Conservation (phyloP, 345 rosid species). For the Jatropha curcas region DNA sequence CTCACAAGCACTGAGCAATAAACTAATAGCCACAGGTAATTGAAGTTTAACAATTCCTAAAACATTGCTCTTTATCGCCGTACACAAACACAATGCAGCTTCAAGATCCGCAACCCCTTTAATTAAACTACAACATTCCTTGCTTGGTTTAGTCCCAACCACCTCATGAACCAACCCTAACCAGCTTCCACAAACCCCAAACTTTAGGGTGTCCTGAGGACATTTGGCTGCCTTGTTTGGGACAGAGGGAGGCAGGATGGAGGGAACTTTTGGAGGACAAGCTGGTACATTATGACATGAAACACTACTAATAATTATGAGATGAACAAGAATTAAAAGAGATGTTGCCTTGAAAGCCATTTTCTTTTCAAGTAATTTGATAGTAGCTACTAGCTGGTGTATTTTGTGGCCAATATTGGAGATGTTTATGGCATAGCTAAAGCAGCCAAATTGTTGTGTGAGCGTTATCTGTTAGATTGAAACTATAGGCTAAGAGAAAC, state of each 20-base stretch:
- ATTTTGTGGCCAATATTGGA: too few species aligned
- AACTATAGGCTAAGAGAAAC: too few species aligned
- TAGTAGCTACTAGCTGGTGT: neutral
- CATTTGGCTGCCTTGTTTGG: conserved; percentile 35
- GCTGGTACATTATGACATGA: conserved; percentile 26
- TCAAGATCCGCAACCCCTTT: conserved; percentile 80
- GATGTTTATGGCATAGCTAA: too few species aligned
- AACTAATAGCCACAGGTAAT: conserved; percentile 31
- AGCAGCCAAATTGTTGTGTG: too few species aligned
- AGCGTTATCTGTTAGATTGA: too few species aligned
- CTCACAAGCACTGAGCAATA: conserved; percentile 54
- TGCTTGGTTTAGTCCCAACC: conserved; percentile 66
- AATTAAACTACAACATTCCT: conserved; percentile 66
- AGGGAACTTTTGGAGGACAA: conserved; percentile 18
- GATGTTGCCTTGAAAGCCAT: conserved; percentile 26
- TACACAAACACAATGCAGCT: conserved; percentile 77
- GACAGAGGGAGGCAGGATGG: conserved; percentile 4
- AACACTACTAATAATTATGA: conserved; percentile 35
- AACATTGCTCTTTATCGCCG: conserved; percentile 61
- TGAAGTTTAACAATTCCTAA: conserved; percentile 14
- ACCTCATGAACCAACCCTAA: conserved; percentile 63
- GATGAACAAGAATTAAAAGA: conserved; percentile 34
- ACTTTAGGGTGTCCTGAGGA: conserved; percentile 61
- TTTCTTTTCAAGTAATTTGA: neutral
- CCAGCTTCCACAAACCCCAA: conserved; percentile 84